Evolutionary conservation across 306 rosid species (phyloP).

Genomic region (Quercus glauca): DNA sequence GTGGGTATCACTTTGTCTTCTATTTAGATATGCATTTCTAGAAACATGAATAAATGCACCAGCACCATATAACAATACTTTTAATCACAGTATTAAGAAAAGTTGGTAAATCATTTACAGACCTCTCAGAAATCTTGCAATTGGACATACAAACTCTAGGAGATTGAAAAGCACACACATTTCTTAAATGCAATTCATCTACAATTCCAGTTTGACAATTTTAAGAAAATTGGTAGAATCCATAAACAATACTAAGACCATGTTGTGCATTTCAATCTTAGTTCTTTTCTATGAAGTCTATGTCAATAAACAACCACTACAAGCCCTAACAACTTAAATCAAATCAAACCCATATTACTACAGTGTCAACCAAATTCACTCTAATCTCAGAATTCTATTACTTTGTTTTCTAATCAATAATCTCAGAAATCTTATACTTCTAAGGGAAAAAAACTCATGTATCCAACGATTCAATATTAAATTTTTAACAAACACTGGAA

Average conservation of each 20-base stretch:
- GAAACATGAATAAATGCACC: too few relatives aligned
- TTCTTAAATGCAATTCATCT: background rate
- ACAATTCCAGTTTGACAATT: background rate
- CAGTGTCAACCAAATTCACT: background rate
- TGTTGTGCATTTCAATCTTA: background rate
- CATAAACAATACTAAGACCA: background rate
- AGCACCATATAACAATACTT: background rate
- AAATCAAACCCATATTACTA: background rate
- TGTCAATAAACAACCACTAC: background rate
- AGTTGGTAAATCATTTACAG: background rate
- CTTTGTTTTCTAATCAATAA: background rate
- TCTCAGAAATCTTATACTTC: background rate
- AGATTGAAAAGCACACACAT: background rate
- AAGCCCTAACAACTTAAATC: background rate
- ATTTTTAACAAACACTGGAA: background rate
- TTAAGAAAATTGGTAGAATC: background rate
- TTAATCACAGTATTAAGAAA: background rate
- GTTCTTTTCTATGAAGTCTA: background rate
- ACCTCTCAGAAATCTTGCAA: background rate
- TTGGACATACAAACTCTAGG: background rate
- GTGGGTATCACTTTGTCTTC: too few relatives aligned
- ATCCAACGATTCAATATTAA: background rate
- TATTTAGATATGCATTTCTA: too few relatives aligned
- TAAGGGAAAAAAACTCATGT: background rate
- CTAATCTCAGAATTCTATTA: background rate